Evolutionary conservation across 2,329 filamentous ascomycete species (phyloP), one percentile per base, ranked within the genome.

Genomic region (Fonsecaea pedrosoi): DNA sequence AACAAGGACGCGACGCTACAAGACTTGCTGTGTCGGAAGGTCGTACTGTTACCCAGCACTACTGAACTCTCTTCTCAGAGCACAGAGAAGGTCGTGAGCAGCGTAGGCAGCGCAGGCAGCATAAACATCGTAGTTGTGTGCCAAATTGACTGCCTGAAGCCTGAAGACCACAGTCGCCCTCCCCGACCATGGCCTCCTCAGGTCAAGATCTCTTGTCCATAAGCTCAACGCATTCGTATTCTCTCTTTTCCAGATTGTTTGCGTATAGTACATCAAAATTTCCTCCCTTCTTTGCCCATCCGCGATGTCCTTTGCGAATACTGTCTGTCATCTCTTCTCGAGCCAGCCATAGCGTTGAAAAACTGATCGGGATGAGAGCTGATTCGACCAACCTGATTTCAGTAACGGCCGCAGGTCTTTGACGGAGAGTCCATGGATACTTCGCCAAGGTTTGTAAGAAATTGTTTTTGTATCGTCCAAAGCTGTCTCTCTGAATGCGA

Each of bases 391-490:
- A 15, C 7, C 15, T 50, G 45, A 50, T n/a, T 50, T 15, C 45
- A n/a, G 7, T 15, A 15, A 50, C 13, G 45, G 45, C 45, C 45
- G 45, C 45, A 50, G 6, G 15, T 1, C 45, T 50, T 50, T 50
- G 15, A 50, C 15, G 15, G n/a, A n/a, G 21, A 50, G 45, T 50
- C 45, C 45, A 25, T 25, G 45, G 45, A 2, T 50, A 50, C 45
- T n/a, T 50, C 45, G 45, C 7, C 7, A 50, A 15, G 45, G 45
- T 50, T 50, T 50, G 45, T 8, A 5, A 15, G 45, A 8, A 1
- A 50, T 25, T 50, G 45, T n/a, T n/a, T 50, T 50, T 50, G 15
- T n/a, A 50, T 50, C 15, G 45, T 50, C 45, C 45, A 50, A 15
- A 50, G 45, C 45, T 50, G 45, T n/a, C n/a, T 50, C 45, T 50